Evolutionary conservation across 2,329 filamentous ascomycete genomes (phyloP), one percentile per base, ranked within the genome.

Genomic region (Beauveria bassiana): DNA sequence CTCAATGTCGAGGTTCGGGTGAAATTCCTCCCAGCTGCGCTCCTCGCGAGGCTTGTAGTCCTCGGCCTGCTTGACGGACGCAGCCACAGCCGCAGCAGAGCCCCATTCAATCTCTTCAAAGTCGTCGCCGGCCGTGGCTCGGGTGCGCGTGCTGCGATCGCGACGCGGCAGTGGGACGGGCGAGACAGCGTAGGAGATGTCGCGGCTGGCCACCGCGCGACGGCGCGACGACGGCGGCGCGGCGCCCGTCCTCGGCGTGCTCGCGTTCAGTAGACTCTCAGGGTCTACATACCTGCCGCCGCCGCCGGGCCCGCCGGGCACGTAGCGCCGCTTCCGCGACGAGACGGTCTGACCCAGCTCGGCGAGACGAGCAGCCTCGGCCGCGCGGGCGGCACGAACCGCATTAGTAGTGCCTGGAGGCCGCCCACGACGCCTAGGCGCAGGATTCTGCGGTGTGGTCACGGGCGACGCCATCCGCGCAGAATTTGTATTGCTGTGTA

Each of bases 1-100:
- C 61, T 96, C 91, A 54, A 97, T 92, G 76, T 98, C 93, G 58
- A 99, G 84, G 69, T 97, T 91, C 0, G 91, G 92, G 74, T 99
- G 95, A 66, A 98, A 98, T 72, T 99, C 95, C 70, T 97, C 93
- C 92, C 93, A 99, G 58, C 91, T 91, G 65, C 93, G 87, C 77
- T 99, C 95, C 76, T 99, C 95, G 70, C 95, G 84, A 38, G 95
- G 95, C 73, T 99, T 99, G 76, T 98, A 98, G 56, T 93, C 93
- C 78, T 98, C 95, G 69, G 87, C 93, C 71, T 96, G 92, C 67
- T 91, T 90, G 63, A 95, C 89, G 4, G 90, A 89, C 6, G 91
- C 92, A 56, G 93, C 91, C 26, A 93, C 90, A 31, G 92, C 92
- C 14, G 93, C 91, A n/a, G 88, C 91, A 7, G 57, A 93, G 68